Base-by-base conservation (phyloP, 352 stramenopile genomes). In the Thraustotheca clavata region DNA sequence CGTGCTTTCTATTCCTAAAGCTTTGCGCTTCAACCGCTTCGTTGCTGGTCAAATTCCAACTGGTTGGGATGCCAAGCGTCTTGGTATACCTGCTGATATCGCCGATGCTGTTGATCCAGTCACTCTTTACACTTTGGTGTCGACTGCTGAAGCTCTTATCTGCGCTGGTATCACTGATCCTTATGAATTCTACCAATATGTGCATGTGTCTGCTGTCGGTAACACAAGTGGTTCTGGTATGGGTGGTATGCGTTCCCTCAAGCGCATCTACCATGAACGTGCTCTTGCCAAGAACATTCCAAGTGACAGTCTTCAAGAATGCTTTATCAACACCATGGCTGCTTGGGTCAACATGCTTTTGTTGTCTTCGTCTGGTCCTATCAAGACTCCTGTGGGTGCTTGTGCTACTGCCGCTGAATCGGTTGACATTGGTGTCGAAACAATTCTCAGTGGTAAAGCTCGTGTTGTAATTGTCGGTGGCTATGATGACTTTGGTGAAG, bases 111-210 rank as follows among this genome's bases (percentile, higher is more conserved):
- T 96, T 0, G 87, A 95, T 46, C 86, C 80, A 1, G 74, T 89
- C 27, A 92, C 86, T 16, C 60, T 96, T 33, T 95, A 84, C 63
- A 76, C 75, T 12, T 59, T 95, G 2, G 76, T 73, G 11, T 87
- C 85, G 0, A 92, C 85, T 0, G 86, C 89, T 69, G 87, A 96
- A 32, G 75, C 87, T 4, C 81, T 96, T n/a, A 75, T 94, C 12
- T 63, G 71, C 4, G 78, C 80, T 8, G 86, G 87, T 69, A 69
- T 96, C 66, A 92, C 84, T 1, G 86, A 96, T 46, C 87, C 87
- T 52, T 96, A 96, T 70, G 86, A 96, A 75, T 91, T 96, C 57
- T 96, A 96, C 73, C 76, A 94, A 70, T 95, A 96, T 69, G 82
- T 94, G 14, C 87, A 96, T 70, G 87, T 96, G 0, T 90, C 80